Conservation (phyloP, 2,329 filamentous ascomycete species). For the Aureobasidium sp. region DNA sequence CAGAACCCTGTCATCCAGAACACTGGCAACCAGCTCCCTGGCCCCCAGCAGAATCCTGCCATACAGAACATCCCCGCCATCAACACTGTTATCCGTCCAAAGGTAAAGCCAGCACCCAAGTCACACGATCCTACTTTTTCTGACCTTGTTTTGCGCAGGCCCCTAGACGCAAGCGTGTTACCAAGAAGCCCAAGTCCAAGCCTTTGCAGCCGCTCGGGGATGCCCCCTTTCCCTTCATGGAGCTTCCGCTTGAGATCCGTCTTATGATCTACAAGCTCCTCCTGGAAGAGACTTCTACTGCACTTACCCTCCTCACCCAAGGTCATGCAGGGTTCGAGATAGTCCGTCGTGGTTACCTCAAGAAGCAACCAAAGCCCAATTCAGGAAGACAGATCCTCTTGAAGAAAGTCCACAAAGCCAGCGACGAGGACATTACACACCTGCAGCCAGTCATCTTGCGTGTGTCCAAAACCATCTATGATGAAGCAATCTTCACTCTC, state of each 20-base stretch:
- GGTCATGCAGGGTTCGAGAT: background rate
- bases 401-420: background rate
- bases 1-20: background rate
- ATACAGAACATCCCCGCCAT: background rate
- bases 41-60: background rate
- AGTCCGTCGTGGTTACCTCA: background rate
- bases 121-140: background rate
- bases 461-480: background rate
- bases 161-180: background rate
- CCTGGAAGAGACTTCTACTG: background rate
- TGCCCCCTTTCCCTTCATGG: background rate
- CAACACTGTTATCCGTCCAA: background rate
- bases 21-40: background rate
- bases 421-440: background rate
- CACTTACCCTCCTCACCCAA: background rate
- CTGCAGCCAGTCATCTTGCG: background rate
- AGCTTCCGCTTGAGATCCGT: background rate
- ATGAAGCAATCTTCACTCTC: background rate
- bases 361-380: background rate
- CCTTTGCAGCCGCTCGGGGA: background rate
- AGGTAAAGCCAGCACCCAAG: background rate
- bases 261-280: background rate
- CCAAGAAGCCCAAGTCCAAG: background rate
- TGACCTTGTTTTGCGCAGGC: background rate
- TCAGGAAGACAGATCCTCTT: background rate